Conservation (phyloP, 2,329 filamentous ascomycete genomes). For the Teratosphaeria destructans region DNA sequence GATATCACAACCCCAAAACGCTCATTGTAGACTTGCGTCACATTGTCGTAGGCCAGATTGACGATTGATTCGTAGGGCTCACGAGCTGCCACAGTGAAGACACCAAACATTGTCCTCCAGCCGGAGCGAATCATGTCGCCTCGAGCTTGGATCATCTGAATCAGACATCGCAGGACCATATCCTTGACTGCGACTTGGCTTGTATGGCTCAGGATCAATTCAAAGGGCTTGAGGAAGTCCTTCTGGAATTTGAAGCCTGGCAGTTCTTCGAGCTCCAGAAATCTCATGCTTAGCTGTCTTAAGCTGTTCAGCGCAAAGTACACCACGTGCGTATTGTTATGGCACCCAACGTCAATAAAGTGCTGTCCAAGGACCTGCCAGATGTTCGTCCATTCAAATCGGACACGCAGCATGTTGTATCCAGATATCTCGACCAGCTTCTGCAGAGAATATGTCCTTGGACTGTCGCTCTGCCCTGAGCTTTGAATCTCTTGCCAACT, state of each 20-base stretch:
- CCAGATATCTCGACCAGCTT: conserved; percentile 98
- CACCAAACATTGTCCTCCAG: conserved; percentile 99
- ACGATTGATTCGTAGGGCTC: conserved; percentile 94
- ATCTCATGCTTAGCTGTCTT: conserved; percentile 92
- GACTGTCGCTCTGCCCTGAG: conserved; percentile 89
- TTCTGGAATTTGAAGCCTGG: conserved; percentile 99
- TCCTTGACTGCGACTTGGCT: conserved; percentile 89
- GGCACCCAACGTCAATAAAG: conserved; percentile 95
- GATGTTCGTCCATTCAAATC: conserved; percentile 96
- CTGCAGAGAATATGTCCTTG: conserved; percentile 91
- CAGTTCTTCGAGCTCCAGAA: conserved; percentile 95
- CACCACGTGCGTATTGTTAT: conserved; percentile 91
- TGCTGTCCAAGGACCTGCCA: conserved; percentile 97
- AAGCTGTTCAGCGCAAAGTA: conserved; percentile 96
- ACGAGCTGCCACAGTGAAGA: conserved; percentile 88
- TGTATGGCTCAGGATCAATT: conserved; percentile 92
- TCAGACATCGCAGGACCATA: conserved; percentile 88
- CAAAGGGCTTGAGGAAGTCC: conserved; percentile 95
- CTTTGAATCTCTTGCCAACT: conserved; percentile 99
- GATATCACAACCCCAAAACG: conserved; percentile 93
- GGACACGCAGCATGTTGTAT: conserved; percentile 98
- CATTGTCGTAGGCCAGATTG: conserved; percentile 92
- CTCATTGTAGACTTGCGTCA: conserved; percentile 88
- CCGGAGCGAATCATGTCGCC: conserved; percentile 96
- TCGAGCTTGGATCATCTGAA: conserved; percentile 97